Evolutionary conservation across 805 yeast genomes (phyloP).

Genomic region (Metschnikowia baotianmanensis): DNA sequence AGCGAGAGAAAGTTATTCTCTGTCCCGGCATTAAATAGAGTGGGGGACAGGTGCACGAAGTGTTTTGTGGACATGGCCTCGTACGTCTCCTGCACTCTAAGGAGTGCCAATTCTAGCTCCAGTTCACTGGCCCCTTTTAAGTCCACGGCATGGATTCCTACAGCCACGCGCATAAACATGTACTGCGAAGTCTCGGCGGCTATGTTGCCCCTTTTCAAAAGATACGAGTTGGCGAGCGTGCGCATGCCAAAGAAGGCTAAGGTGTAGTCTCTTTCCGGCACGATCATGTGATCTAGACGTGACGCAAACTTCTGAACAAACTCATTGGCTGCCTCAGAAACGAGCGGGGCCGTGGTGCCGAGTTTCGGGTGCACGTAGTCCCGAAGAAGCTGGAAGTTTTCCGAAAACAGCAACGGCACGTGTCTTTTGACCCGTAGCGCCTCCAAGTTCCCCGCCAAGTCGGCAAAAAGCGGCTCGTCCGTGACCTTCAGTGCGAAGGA

Average conservation of each 20-base stretch:
- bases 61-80: slow-evolving; percentile 81
- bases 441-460: slow-evolving; percentile 38
- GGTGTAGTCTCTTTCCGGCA: slow-evolving; percentile 71
- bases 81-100: slow-evolving; percentile 70
- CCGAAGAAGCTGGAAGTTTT: slow-evolving; percentile 22
- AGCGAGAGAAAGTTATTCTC: slow-evolving; percentile 83
- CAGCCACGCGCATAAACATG: slow-evolving; percentile 83
- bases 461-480: slow-evolving; percentile 35
- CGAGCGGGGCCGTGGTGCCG: slow-evolving; percentile 47
- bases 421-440: slow-evolving; percentile 27
- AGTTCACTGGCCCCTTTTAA: neutral
- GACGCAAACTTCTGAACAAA: slow-evolving; percentile 64
- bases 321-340: slow-evolving; percentile 63
- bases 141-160: slow-evolving; percentile 81
- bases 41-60: slow-evolving; percentile 94
- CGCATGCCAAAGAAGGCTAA: slow-evolving; percentile 86
- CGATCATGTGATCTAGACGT: slow-evolving; percentile 69
- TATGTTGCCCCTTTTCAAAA: slow-evolving; percentile 49
- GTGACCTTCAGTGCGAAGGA: slow-evolving; percentile 32
- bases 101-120: slow-evolving; percentile 34
- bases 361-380: slow-evolving; percentile 13
- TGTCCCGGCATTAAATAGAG: slow-evolving; percentile 91
- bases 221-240: slow-evolving; percentile 86
- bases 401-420: slow-evolving; percentile 24
- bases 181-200: slow-evolving; percentile 93